phyloP scores from a whole-genome alignment of 2,329 filamentous ascomycete species.

The Thelonectria discophora region DNA sequence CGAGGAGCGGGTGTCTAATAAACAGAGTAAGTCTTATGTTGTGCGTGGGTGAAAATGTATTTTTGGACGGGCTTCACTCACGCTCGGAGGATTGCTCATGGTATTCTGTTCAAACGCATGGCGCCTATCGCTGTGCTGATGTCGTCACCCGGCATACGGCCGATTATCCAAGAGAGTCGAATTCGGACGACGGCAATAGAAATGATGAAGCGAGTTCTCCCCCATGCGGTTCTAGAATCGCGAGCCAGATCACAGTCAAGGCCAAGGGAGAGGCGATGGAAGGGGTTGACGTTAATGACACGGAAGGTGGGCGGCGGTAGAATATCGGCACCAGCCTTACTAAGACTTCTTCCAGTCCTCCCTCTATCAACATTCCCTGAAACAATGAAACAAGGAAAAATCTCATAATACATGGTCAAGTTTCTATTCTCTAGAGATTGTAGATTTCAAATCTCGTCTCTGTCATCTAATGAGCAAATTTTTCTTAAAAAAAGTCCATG shows the following conservation, averaged over 20 bases:
- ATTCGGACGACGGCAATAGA: constrained; percentile 6
- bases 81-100: constrained; percentile 43
- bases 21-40: constrained; percentile 11
- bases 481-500: not conserved
- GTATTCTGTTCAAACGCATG: constrained; percentile 32
- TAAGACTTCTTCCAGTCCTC: not conserved
- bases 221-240: constrained; percentile 8
- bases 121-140: constrained; percentile 9
- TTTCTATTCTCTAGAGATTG: constrained; percentile 8
- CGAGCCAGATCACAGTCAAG: no score
- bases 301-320: constrained; percentile 8
- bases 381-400: not conserved
- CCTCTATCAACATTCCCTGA: no score
- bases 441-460: constrained; percentile 12
- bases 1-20: constrained; percentile 51
- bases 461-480: constrained; percentile 14
- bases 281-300: not conserved
- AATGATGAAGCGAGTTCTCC: not conserved
- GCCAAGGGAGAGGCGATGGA: not conserved
- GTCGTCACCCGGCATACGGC: constrained; percentile 9
- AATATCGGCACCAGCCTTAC: constrained; percentile 19
- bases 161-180: constrained; percentile 1
- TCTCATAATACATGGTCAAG: constrained; percentile 15
- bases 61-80: constrained; percentile 26
- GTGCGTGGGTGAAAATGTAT: no score